These are phyloP conservation scores for Davidsoniella eucalypti DNA, from an alignment of 2,329 filamentous ascomycete species.

Conservation along the genomic window DNA sequence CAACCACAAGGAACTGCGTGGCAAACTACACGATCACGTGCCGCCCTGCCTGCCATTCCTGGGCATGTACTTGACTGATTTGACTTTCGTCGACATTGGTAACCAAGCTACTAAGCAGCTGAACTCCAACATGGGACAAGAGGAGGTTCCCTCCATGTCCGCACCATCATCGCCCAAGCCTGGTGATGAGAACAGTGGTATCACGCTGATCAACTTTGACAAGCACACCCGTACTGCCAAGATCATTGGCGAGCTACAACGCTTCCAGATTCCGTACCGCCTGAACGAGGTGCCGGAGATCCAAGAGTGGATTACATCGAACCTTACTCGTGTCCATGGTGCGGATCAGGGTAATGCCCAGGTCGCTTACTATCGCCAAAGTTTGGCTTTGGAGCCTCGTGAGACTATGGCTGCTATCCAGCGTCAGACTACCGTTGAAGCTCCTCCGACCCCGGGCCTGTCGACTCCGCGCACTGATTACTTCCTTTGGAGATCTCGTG, in stretches of 20 bases:
- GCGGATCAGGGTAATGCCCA: slow-evolving; percentile 38
- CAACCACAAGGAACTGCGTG: slow-evolving; percentile 78
- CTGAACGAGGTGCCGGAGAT: slow-evolving; percentile 71
- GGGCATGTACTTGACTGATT: slow-evolving; percentile 87
- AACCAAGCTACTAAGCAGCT: slow-evolving; percentile 75
- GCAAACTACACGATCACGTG: slow-evolving; percentile 67
- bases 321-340: slow-evolving; percentile 61
- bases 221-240: slow-evolving; percentile 90
- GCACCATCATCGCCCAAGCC: slow-evolving; percentile 30
- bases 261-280: slow-evolving; percentile 87
- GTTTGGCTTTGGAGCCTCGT: slow-evolving; percentile 65
- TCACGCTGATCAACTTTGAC: slow-evolving; percentile 90
- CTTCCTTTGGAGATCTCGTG: slow-evolving; percentile 36
- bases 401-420: slow-evolving; percentile 27
- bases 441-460: slow-evolving; percentile 17
- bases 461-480: slow-evolving; percentile 22
- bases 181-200: slow-evolving; percentile 43
- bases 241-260: slow-evolving; percentile 88
- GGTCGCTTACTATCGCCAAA: slow-evolving; percentile 60
- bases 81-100: slow-evolving; percentile 90
- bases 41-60: slow-evolving; percentile 90
- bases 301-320: slow-evolving; percentile 79
- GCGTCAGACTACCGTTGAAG: slow-evolving; percentile 17
- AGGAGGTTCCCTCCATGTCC: slow-evolving; percentile 32
- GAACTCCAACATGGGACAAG: slow-evolving; percentile 21